Percentiles rank a stretch among this genome's conserved stretches.
phyloP scores from a whole-genome alignment of 1,139 yeast species.

The Debaryomyces sp. region DNA sequence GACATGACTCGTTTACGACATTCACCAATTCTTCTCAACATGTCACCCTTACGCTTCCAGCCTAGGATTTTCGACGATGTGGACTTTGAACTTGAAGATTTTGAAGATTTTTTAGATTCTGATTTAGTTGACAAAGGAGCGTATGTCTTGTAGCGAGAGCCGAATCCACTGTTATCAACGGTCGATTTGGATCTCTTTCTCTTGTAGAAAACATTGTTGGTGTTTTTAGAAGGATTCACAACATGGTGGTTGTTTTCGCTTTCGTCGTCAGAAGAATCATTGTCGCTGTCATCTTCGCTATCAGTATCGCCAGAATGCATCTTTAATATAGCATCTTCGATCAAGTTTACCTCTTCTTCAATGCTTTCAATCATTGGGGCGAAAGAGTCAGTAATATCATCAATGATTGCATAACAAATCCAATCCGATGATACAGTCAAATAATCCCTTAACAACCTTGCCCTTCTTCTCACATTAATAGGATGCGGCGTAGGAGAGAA shows the following conservation, averaged over 20 bases:
- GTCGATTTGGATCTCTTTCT: slow-evolving; percentile 44
- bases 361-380: slow-evolving; percentile 95
- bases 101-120: slow-evolving; percentile 20
- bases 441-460: slow-evolving; percentile 83
- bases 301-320: slow-evolving; percentile 75
- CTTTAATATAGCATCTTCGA: slow-evolving; percentile 84
- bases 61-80: slow-evolving; percentile 62
- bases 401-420: slow-evolving; percentile 96
- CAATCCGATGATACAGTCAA: slow-evolving; percentile 91
- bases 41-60: slow-evolving; percentile 92
- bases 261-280: slow-evolving; percentile 35
- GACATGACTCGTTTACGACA: slow-evolving; percentile 95
- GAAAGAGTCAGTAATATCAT: slow-evolving; percentile 95
- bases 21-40: slow-evolving; percentile 93
- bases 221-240: slow-evolving; percentile 2
- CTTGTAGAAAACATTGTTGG: slow-evolving; percentile 34
- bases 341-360: slow-evolving; percentile 87
- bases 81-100: slow-evolving; percentile 27
- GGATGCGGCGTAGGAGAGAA: slow-evolving; percentile 96
- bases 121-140: slow-evolving; percentile 6
- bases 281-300: slow-evolving; percentile 43
- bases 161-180: slow-evolving; percentile 30
- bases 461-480: slow-evolving; percentile 90
- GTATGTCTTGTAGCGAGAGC: slow-evolving; percentile 2
- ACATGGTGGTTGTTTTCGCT: slow-evolving; percentile 28